Evolutionary conservation across 306 rosid genomes (phyloP).

Genomic region (Medicago truncatula): DNA sequence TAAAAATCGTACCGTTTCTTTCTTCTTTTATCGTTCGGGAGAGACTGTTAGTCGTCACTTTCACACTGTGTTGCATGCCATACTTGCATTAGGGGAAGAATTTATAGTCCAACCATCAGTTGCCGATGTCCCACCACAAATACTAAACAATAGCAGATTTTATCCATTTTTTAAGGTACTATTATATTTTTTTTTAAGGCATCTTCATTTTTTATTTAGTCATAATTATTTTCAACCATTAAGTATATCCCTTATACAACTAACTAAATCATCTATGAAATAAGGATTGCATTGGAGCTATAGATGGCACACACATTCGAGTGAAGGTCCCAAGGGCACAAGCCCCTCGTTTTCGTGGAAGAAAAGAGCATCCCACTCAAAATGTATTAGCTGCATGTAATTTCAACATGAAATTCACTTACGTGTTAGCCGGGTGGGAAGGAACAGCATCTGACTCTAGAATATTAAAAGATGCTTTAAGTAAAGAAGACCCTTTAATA

Average conservation of each 20-base stretch:
- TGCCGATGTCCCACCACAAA: not conserved
- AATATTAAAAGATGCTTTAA: not conserved
- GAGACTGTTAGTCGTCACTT: not conserved
- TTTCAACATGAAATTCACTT: conserved; percentile 20
- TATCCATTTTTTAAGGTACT: conserved; percentile 3
- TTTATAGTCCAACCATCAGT: not conserved
- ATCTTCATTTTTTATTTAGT: not conserved
- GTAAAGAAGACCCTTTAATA: not conserved
- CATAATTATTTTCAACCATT: not conserved
- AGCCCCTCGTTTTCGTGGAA: no score
- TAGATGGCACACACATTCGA: not conserved
- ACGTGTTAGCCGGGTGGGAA: not conserved
- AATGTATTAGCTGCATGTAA: not conserved
- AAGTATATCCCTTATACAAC: not conserved
- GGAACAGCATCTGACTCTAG: not conserved
- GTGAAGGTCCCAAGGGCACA: not conserved
- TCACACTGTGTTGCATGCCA: not conserved
- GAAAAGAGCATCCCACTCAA: not conserved
- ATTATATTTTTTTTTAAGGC: not conserved
- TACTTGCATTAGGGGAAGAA: not conserved
- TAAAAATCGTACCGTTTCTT: not conserved
- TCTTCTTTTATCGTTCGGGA: not conserved
- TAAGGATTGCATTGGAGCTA: not conserved
- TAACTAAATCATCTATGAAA: not conserved
- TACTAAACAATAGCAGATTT: not conserved